Base-by-base conservation (phyloP, 1,284 basidiomycete species). In the Trichosporon faecale region DNA sequence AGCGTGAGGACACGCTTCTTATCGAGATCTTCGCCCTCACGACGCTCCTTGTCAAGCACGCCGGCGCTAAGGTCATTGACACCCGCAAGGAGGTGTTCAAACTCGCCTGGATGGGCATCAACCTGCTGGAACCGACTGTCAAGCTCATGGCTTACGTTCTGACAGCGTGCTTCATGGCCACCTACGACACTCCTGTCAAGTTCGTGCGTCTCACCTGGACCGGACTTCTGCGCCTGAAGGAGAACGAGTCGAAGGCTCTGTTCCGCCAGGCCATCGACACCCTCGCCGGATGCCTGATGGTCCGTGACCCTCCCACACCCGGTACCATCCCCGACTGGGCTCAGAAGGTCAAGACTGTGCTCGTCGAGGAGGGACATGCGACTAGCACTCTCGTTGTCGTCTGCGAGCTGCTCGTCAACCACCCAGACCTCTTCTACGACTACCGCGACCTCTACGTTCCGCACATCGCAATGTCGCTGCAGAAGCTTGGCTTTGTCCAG, bases 121-220 rank as follows among this genome's bases (percentile, higher is more conserved):
- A 87, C 31, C 74, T 82, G 1, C 76, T 82, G 44, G 83, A 83
- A 65, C 88, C 91, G 2, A 90, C 95, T 6, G 94, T 98, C 77
- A 97, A 95, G 83, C 94, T 98, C 80, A 93, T 93, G 27, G 93
- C 95, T 0, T 96, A 96, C 79, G 88, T 98, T 33, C 88, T 98
- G 21, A 91, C 94, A 37, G 94, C 96, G n/a, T 89, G 92, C 64
- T 98, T 99, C 87, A 94, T 98, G 79, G 91, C 91, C 44, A 90
- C 89, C 1, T 97, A 93, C 81, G 93, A 94, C 63, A 93, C 91
- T 4, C 96, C 97, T 0, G 87, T 90, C 74, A 98, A 98, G 84
- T 97, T 99, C 81, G 90, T 98, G 64, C 86, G 95, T 60, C 89
- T 93, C n/a, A 93, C 96, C 31, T 98, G 95, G 93, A 90, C 90